Percentiles rank a stretch among this genome's conserved stretches.
These are phyloP conservation scores for Sporothrix protearum DNA, from an alignment of 2,329 filamentous ascomycete genomes.

Conservation along the genomic window DNA sequence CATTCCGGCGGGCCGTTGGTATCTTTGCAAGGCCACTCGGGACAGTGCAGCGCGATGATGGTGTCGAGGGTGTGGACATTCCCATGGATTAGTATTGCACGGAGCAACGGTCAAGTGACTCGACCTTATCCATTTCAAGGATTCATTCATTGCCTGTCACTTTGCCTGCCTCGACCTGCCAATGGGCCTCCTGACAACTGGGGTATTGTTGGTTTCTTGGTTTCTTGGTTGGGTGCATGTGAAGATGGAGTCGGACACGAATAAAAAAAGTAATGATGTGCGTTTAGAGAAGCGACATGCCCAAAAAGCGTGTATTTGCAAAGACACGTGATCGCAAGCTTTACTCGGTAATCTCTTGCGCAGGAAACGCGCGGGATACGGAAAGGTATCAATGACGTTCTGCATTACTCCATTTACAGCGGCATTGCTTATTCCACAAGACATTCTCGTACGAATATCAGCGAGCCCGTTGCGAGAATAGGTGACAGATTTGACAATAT, in stretches of 20 bases:
- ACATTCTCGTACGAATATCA: background rate
- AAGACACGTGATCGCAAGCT: background rate
- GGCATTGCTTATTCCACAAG: background rate
- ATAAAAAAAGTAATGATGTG: background rate
- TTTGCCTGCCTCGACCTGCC: background rate
- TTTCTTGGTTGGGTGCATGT: background rate
- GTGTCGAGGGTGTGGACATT: background rate
- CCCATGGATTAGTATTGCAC: too few relatives aligned
- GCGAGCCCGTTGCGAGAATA: background rate
- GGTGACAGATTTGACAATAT: background rate
- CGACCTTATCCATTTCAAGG: background rate
- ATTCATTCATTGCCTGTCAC: background rate
- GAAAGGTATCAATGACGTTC: background rate
- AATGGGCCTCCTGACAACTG: background rate
- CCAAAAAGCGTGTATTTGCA: background rate
- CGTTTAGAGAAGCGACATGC: background rate
- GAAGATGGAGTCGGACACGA: background rate
- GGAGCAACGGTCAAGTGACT: background rate
- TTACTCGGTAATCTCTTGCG: too few relatives aligned
- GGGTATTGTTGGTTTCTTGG: background rate
- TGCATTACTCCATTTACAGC: background rate
- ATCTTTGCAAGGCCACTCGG: background rate
- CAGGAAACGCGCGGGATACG: too few relatives aligned
- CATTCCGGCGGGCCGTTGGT: background rate
- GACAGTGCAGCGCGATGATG: conserved; percentile 10